Evolutionary conservation across 225 moss, liverwort and hornwort genomes (phyloP).

Genomic region (Physcomitrellopsis africana): DNA sequence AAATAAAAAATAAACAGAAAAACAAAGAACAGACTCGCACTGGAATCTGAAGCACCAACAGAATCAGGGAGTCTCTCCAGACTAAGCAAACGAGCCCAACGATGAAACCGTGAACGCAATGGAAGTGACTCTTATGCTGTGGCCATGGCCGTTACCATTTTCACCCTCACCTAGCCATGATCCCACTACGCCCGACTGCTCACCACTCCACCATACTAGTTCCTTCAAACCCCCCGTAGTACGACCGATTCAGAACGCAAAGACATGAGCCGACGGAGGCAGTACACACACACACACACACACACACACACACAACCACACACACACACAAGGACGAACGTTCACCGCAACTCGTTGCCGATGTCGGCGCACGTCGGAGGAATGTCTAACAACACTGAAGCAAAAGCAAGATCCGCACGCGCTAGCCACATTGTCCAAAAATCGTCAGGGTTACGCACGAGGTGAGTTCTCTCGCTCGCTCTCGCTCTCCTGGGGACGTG

Average conservation of each 20-base stretch:
- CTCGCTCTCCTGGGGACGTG: background rate
- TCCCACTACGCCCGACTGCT: background rate
- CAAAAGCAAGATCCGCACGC: background rate
- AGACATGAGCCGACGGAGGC: background rate
- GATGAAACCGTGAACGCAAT: slow-evolving; percentile 9
- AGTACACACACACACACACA: background rate
- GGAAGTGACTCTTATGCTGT: background rate
- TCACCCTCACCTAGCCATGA: slow-evolving; percentile 5
- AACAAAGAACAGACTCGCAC: background rate
- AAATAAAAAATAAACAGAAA: background rate
- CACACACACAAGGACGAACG: background rate
- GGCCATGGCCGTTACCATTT: slow-evolving; percentile 22
- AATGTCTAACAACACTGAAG: background rate
- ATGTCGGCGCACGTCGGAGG: background rate
- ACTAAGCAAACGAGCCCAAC: slow-evolving; percentile 11
- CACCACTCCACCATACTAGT: slow-evolving; percentile 1
- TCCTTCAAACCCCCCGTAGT: background rate
- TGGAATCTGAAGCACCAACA: background rate
- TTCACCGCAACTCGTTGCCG: slow-evolving; percentile 4
- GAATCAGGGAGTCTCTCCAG: slow-evolving; percentile 2
- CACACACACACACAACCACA: background rate
- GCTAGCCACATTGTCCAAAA: slow-evolving; percentile 15
- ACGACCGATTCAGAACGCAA: slow-evolving; percentile 17
- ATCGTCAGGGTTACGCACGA: background rate
- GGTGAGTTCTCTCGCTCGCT: background rate